Base-by-base conservation (phyloP, 225 moss, liverwort and hornwort genomes). In the Climacium dendroides region DNA sequence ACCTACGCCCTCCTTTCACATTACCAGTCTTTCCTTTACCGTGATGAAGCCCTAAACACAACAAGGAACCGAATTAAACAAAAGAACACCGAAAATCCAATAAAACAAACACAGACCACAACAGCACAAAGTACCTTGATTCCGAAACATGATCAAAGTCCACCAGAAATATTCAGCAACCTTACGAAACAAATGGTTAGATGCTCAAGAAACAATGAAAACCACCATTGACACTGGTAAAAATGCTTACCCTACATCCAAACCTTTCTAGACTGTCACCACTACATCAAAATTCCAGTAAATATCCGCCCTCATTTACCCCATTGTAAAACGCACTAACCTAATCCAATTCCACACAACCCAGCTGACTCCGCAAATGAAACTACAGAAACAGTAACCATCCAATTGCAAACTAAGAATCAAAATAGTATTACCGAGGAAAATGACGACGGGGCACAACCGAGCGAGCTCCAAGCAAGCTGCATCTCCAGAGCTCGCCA, bases 401-500 rank as follows among this genome's bases (percentile, higher is more conserved):
- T 19, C 18, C 59, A 62, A 80, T n/a, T 60, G 39, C 64, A 69
- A 69, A 67, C 50, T 25, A 41, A 79, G 62, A 64, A 57, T 79
- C 47, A 15, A 29, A 70, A 58, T 5, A 24, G 16, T 10, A 23
- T 35, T 89, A 89, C 93, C 84, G 58, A 70, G 77, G 58, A 77
- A 41, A 23, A 16, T 78, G 78, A 65, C 25, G 86, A 81, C 79
- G 83, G 6, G 82, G 41, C 11, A 63, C 55, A 43, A 37, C 22
- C 19, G 50, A 19, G 10, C 37, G 76, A 83, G 86, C 74, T 58
- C 76, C 79, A 10, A 77, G 37, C n/a, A 72, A 48, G 11, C 76
- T 64, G 84, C 89, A 89, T 62, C 80, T 47, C 88, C 89, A 88
- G 84, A 87, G 91, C 89, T 85, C 92, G 90, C 87, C 92, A 90